Conservation (phyloP, 352 stramenopile species). For the Pilasporangium apinafurcum region DNA sequence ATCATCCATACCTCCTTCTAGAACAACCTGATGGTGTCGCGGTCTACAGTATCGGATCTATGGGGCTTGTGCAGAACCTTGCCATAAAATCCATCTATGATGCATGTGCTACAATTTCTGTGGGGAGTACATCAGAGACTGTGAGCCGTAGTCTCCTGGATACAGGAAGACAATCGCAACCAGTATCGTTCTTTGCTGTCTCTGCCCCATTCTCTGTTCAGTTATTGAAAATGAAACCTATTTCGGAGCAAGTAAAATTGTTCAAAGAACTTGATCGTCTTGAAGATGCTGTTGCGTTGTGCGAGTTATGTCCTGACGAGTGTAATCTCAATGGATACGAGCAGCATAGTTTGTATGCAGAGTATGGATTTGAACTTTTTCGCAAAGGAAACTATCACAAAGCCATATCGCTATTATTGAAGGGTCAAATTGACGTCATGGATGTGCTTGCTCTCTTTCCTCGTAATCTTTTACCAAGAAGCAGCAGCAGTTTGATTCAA, state of each 20-base stretch:
- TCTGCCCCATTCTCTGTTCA: slow-evolving; percentile 38
- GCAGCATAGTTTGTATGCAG: slow-evolving; percentile 36
- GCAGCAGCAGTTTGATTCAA: slow-evolving; percentile 17
- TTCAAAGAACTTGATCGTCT: slow-evolving; percentile 24
- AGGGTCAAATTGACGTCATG: slow-evolving; percentile 39
- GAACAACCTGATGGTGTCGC: slow-evolving; percentile 45
- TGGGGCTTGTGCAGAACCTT: slow-evolving; percentile 46
- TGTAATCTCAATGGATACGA: slow-evolving; percentile 48
- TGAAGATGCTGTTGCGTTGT: slow-evolving; percentile 58
- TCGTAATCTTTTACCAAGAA: slow-evolving; percentile 61
- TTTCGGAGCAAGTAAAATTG: slow-evolving; percentile 44
- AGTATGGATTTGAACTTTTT: slow-evolving; percentile 63
- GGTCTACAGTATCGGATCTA: slow-evolving; percentile 58
- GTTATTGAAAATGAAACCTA: slow-evolving; percentile 41
- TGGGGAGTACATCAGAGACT: slow-evolving; percentile 5
- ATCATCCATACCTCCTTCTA: slow-evolving; percentile 68
- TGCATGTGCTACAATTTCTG: slow-evolving; percentile 16
- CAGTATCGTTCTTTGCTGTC: slow-evolving; percentile 33
- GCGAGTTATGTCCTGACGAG: slow-evolving; percentile 62
- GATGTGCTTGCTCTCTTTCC: slow-evolving; percentile 69
- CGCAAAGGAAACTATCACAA: slow-evolving; percentile 18
- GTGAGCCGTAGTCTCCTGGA: slow-evolving; percentile 4
- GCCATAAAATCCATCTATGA: slow-evolving; percentile 45
- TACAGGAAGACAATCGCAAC: background rate
- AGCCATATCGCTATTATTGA: slow-evolving; percentile 59